These are phyloP conservation scores for Colletotrichum theobromicola DNA, from an alignment of 2,329 filamentous ascomycete species.

Conservation along the genomic window DNA sequence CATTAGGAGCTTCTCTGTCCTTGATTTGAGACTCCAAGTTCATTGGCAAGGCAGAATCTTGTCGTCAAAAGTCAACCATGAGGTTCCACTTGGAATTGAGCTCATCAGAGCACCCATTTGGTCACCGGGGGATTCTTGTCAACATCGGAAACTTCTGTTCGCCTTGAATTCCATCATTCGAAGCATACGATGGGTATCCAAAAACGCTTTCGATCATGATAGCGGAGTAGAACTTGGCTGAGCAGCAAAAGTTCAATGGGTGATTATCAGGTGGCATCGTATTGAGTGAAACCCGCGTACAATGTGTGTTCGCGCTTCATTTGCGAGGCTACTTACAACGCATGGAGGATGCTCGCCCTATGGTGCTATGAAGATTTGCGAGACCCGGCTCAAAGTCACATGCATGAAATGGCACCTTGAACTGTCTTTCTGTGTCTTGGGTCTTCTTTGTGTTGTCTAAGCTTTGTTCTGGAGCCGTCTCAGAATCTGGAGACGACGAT, in stretches of 20 bases:
- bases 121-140: background rate
- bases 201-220: background rate
- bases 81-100: background rate
- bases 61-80: background rate
- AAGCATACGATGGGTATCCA: background rate
- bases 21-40: background rate
- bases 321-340: background rate
- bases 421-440: background rate
- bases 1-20: background rate
- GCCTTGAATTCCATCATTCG: background rate
- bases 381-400: background rate
- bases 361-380: background rate
- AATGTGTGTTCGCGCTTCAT: background rate
- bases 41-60: background rate
- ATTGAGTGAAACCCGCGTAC: background rate
- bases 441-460: background rate
- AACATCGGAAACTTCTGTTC: background rate
- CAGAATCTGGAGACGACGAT: background rate
- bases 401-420: rapidly evolving
- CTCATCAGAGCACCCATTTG: background rate
- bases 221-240: no score
- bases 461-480: background rate
- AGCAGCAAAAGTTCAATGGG: background rate
- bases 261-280: background rate
- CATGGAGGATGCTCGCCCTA: background rate